Conservation (phyloP, 495 filamentous ascomycete genomes). For the Penicillium cinerascens region DNA sequence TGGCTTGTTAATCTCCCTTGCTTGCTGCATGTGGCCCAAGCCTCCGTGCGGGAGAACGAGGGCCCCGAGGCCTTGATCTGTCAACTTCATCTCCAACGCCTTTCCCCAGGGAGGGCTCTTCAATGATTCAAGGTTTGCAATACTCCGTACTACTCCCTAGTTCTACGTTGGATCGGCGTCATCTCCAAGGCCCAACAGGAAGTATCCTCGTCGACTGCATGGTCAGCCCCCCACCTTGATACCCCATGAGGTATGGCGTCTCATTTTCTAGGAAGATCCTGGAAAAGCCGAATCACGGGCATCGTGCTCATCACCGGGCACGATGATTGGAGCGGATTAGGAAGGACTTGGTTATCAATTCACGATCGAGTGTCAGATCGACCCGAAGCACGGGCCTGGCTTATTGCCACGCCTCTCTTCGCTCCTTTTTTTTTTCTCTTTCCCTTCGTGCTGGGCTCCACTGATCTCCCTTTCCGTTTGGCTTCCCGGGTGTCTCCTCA, state of each 20-base stretch:
- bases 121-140: background rate
- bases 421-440: slow-evolving; percentile 7
- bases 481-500: slow-evolving; percentile 28
- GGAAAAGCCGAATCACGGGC: slow-evolving; percentile 13
- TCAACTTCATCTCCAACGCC: background rate
- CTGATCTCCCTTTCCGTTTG: slow-evolving; percentile 39
- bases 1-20: slow-evolving; percentile 8
- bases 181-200: slow-evolving; percentile 2
- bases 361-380: slow-evolving; percentile 29
- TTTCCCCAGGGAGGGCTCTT: background rate
- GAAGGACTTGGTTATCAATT: slow-evolving; percentile 13
- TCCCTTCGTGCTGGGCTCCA: slow-evolving; percentile 19
- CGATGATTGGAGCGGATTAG: slow-evolving; percentile 18
- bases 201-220: slow-evolving; percentile 6
- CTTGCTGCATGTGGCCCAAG: slow-evolving; percentile 8
- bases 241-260: background rate
- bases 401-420: slow-evolving; percentile 23
- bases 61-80: slow-evolving; percentile 4
- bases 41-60: background rate
- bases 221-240: slow-evolving; percentile 9
- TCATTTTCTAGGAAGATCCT: background rate
- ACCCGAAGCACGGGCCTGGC: slow-evolving; percentile 14
- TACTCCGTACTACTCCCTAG: background rate
- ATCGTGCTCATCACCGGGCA: slow-evolving; percentile 1
- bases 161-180: background rate